phyloP scores from a whole-genome alignment of 2,329 filamentous ascomycete genomes.

The Aspergillus caelatus region DNA sequence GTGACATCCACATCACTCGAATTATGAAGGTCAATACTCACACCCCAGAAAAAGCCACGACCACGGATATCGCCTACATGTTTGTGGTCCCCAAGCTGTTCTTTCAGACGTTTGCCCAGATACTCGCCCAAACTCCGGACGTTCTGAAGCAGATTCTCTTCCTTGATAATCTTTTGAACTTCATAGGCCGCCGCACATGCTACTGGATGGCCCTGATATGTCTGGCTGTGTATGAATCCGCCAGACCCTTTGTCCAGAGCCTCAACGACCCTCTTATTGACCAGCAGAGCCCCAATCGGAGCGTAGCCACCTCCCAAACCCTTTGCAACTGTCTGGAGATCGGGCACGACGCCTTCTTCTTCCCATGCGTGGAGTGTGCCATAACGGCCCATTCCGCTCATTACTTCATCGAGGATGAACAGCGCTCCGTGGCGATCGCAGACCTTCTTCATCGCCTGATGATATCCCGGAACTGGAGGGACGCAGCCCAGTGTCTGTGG shows the following conservation, averaged over 20 bases:
- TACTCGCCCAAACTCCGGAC: constrained; percentile 33
- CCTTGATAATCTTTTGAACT: constrained; percentile 55
- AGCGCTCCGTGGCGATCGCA: constrained; percentile 60
- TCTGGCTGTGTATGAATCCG: constrained; percentile 59
- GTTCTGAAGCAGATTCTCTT: constrained; percentile 53
- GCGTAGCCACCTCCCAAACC: constrained; percentile 58
- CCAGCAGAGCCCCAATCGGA: constrained; percentile 57
- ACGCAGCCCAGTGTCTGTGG: constrained; percentile 53
- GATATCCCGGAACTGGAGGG: constrained; percentile 56
- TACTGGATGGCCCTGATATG: constrained; percentile 59
- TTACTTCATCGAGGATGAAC: constrained; percentile 51
- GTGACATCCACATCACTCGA: not conserved
- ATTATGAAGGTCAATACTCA: constrained; percentile 35
- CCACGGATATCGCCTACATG: constrained; percentile 59
- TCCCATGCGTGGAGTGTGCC: constrained; percentile 61
- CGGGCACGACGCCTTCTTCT: constrained; percentile 56
- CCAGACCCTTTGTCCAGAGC: constrained; percentile 47
- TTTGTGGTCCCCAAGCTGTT: constrained; percentile 45
- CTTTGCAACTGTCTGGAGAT: constrained; percentile 62
- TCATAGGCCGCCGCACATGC: constrained; percentile 55
- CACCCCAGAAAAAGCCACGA: constrained; percentile 57
- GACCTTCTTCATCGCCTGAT: constrained; percentile 55
- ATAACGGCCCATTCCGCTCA: constrained; percentile 60
- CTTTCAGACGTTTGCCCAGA: constrained; percentile 43
- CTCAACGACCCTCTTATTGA: constrained; percentile 51